These are phyloP conservation scores for Clarireedia paspali DNA, from an alignment of 2,329 filamentous ascomycete species.

Conservation along the genomic window DNA sequence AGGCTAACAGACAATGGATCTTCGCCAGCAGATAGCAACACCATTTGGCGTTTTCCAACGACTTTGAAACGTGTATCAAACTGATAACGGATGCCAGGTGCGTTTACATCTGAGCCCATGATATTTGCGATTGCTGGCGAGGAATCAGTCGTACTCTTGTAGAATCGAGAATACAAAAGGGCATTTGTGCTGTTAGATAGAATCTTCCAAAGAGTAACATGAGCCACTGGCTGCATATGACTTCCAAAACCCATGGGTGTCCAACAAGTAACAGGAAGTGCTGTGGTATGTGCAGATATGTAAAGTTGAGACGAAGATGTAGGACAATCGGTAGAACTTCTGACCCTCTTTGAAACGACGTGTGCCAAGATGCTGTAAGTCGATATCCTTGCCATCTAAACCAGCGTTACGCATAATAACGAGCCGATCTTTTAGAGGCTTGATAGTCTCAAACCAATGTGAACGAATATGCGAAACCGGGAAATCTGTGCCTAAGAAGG, in stretches of 20 bases:
- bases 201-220: background rate
- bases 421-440: constrained; percentile 2
- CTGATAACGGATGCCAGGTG: constrained; percentile 17
- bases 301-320: background rate
- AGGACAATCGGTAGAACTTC: background rate
- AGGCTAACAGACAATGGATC: constrained; percentile 28
- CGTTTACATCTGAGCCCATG: constrained; percentile 22
- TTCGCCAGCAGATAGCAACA: constrained; percentile 38
- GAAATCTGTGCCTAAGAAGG: background rate
- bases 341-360: constrained; percentile 7
- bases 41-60: constrained; percentile 41
- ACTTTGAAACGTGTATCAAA: constrained; percentile 36
- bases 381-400: constrained; percentile 2
- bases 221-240: background rate
- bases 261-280: background rate
- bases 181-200: background rate
- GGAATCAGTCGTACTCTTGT: background rate
- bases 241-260: background rate
- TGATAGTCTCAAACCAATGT: background rate
- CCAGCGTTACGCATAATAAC: constrained; percentile 1
- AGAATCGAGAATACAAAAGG: too few species aligned
- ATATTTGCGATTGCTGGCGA: constrained; percentile 13
- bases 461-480: background rate
- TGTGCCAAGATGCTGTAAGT: background rate
- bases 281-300: background rate